These are phyloP conservation scores for Fusarium oxysporum DNA, from an alignment of 2,329 filamentous ascomycete genomes.

Conservation along the genomic window DNA sequence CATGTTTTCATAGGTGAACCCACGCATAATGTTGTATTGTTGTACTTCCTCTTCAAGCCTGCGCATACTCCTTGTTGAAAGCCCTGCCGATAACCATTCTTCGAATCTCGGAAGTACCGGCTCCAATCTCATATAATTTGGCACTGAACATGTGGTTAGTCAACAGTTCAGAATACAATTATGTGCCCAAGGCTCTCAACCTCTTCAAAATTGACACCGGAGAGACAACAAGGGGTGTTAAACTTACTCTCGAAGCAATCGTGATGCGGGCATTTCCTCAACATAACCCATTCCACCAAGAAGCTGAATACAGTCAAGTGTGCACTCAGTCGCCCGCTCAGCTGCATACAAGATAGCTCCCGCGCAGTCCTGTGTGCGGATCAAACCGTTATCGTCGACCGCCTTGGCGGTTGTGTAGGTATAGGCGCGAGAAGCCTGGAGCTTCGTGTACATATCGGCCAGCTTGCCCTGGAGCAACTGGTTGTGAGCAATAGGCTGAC, in stretches of 20 bases:
- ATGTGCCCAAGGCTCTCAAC: background rate
- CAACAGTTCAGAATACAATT: slow-evolving; percentile 37
- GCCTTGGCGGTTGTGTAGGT: slow-evolving; percentile 84
- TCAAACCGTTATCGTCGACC: slow-evolving; percentile 79
- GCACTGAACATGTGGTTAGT: slow-evolving; percentile 57
- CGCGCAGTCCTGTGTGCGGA: slow-evolving; percentile 92
- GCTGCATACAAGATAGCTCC: slow-evolving; percentile 94
- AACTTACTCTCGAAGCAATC: slow-evolving; percentile 77
- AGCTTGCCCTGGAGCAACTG: slow-evolving; percentile 94
- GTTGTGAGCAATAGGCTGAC: slow-evolving; percentile 86
- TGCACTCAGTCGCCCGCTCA: slow-evolving; percentile 87
- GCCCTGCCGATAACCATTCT: slow-evolving; percentile 93
- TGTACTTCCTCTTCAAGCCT: slow-evolving; percentile 38
- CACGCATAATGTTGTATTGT: background rate
- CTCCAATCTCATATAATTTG: slow-evolving; percentile 94
- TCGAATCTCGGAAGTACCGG: slow-evolving; percentile 93
- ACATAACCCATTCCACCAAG: slow-evolving; percentile 96
- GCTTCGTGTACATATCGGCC: slow-evolving; percentile 97
- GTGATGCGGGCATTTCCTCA: slow-evolving; percentile 92
- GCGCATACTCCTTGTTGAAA: slow-evolving; percentile 86
- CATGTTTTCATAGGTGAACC: background rate
- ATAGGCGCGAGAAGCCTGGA: slow-evolving; percentile 85
- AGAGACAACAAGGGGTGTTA: background rate
- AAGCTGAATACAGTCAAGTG: slow-evolving; percentile 89
- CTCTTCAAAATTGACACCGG: background rate